A percentile compares a stretch with the other conserved stretches of the same genome.
phyloP scores from a whole-genome alignment of 169 alveolate genomes.

The Cryptosporidium meleagridis region DNA sequence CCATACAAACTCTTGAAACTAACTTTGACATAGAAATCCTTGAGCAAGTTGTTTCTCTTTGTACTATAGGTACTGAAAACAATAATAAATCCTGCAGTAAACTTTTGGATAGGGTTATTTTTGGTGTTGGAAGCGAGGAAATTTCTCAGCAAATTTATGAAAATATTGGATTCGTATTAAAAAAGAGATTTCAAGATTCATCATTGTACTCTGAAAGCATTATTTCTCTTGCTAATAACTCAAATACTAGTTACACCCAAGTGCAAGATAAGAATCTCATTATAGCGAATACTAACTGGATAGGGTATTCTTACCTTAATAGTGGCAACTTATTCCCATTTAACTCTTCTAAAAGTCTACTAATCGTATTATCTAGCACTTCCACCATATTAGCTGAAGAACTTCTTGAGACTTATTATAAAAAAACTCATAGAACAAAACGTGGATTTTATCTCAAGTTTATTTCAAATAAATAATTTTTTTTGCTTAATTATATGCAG shows the following conservation, averaged over 20 bases:
- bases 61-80: neutral
- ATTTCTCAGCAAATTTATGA: neutral
- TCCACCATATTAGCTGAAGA: slow-evolving; percentile 3
- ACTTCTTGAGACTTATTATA: slow-evolving; percentile 30
- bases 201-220: neutral
- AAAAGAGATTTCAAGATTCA: neutral
- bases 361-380: neutral
- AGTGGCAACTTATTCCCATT: slow-evolving; percentile 30
- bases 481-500: neutral
- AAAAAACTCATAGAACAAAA: neutral
- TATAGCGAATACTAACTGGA: slow-evolving; percentile 38
- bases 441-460: slow-evolving; percentile 56
- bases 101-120: slow-evolving; percentile 9
- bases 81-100: neutral
- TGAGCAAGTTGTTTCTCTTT: slow-evolving; percentile 10
- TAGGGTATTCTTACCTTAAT: slow-evolving; percentile 19
- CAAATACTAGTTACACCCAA: neutral
- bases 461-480: neutral
- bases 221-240: neutral
- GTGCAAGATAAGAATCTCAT: slow-evolving; percentile 8
- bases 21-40: slow-evolving; percentile 2
- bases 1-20: neutral
- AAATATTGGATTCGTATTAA: neutral
- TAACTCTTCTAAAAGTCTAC: slow-evolving; percentile 29
- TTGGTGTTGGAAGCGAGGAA: slow-evolving; percentile 27